Percentiles rank a stretch among this genome's conserved stretches.
Conservation (phyloP, 2,329 filamentous ascomycete species). For the Trichoderma harzianum region DNA sequence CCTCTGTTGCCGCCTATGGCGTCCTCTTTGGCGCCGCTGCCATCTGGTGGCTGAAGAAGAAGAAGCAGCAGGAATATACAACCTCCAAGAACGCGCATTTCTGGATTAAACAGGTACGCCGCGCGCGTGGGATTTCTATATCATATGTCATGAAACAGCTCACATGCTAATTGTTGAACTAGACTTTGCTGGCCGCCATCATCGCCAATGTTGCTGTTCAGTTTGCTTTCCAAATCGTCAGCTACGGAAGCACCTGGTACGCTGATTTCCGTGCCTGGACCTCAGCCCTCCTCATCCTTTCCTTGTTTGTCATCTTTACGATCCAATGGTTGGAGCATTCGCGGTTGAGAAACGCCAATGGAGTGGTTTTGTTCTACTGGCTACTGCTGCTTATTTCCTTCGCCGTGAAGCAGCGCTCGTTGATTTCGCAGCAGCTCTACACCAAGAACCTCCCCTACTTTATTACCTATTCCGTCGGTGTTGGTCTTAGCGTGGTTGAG, state of each 20-base stretch:
- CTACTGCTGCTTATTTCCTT: constrained; percentile 76
- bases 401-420: constrained; percentile 78
- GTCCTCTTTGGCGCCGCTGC: constrained; percentile 73
- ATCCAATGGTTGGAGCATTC: constrained; percentile 87
- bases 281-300: constrained; percentile 66
- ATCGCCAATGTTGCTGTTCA: constrained; percentile 68
- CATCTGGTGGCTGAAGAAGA: constrained; percentile 73
- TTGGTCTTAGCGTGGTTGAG: constrained; percentile 66
- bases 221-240: constrained; percentile 70
- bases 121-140: neutral
- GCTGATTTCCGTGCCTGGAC: constrained; percentile 86
- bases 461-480: constrained; percentile 66
- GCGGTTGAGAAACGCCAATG: constrained; percentile 79
- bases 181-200: constrained; percentile 63
- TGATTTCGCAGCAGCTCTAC: constrained; percentile 75
- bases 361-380: constrained; percentile 90
- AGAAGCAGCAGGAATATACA: constrained; percentile 60
- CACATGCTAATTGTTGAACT: neutral
- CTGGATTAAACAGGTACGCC: constrained; percentile 77
- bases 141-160: neutral
- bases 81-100: constrained; percentile 88
- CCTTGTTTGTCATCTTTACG: constrained; percentile 69
- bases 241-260: constrained; percentile 66
- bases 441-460: constrained; percentile 69
- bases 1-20: constrained; percentile 73